Base-by-base conservation (phyloP, 1,139 yeast genomes). In the Candida neerlandica region DNA sequence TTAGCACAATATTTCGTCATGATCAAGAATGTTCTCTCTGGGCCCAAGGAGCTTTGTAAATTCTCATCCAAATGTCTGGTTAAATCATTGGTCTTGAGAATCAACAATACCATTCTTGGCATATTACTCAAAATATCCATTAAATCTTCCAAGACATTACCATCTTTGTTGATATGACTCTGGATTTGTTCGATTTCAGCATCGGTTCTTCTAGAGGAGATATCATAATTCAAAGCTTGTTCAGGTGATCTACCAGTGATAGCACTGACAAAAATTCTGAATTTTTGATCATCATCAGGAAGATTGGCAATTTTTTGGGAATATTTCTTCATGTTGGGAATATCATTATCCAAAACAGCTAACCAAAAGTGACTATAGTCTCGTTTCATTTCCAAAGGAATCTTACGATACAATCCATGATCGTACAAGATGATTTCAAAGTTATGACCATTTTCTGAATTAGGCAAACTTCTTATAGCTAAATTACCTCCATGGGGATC, bases 401-500 rank as follows among this genome's bases (percentile, higher is more conserved):
- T 91, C 50, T 87, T 82, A 53, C 99, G 77, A 66, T 94, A 94
- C 30, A 95, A 75, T 0, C 99, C 99, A 66, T 95, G 99, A 66
- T 95, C 99, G 63, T 91, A 95, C 30, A 95, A 74, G 10, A 95
- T 75, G 50, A 95, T 89, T 66, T 95, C 99, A 64, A 94, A 95
- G 64, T 94, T 92, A 64, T 85, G 89, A 1, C 83, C 81, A 45
- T 74, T 70, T 10, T 5, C 55, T 44, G 2, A 74, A 65, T 43
- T 64, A 51, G 62, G 61, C 5, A 74, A 60, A 1, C 78, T 69
- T 49, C 91, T 72, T 18, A 94, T 89, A 0, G 98, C 97, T 54
- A 94, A 74, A 60, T 94, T 95, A 0, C 99, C 99, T 12, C 96
- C 97, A 66, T 94, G 99, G 1, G 99, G 99, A 65, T 94, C 99